Conservation (phyloP, 306 rosid genomes). For the Cicer chorassanicum region DNA sequence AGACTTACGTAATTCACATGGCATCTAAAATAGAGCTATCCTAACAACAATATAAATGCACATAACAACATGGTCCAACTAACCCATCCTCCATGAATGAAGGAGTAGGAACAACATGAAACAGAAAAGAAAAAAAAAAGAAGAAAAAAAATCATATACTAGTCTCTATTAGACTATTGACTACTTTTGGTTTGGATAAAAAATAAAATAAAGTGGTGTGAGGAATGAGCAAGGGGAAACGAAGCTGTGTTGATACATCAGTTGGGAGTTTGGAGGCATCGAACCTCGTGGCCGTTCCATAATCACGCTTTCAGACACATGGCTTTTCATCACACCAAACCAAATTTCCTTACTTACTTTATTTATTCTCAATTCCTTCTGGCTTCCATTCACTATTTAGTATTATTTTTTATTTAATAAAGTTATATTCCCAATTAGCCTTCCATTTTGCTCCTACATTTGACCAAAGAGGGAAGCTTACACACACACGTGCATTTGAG, state of each 20-base stretch:
- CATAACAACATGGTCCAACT: conserved; percentile 22
- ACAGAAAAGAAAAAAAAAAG: conserved; percentile 15
- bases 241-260: conserved; percentile 46
- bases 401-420: not conserved
- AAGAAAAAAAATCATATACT: conserved; percentile 2
- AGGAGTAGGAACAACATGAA: not conserved
- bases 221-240: conserved; percentile 41
- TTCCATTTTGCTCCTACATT: conserved; percentile 24
- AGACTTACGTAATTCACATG: not conserved
- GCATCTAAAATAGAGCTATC: not conserved
- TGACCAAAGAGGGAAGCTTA: conserved; percentile 44
- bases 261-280: conserved; percentile 42
- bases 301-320: conserved; percentile 48
- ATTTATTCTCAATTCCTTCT: conserved; percentile 36
- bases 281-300: conserved; percentile 47
- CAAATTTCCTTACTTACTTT: conserved; percentile 46
- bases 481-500: conserved; percentile 42
- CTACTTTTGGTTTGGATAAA: conserved; percentile 14
- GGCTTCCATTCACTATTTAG: conserved; percentile 1
- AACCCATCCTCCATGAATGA: not conserved
- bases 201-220: conserved; percentile 10
- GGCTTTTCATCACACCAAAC: conserved; percentile 32
- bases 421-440: conserved; percentile 21
- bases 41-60: not conserved
- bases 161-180: conserved; percentile 13